Percentiles rank a stretch among this genome's conserved stretches.
Conservation (phyloP, 2,329 filamentous ascomycete species). For the Fusarium sublunatum region DNA sequence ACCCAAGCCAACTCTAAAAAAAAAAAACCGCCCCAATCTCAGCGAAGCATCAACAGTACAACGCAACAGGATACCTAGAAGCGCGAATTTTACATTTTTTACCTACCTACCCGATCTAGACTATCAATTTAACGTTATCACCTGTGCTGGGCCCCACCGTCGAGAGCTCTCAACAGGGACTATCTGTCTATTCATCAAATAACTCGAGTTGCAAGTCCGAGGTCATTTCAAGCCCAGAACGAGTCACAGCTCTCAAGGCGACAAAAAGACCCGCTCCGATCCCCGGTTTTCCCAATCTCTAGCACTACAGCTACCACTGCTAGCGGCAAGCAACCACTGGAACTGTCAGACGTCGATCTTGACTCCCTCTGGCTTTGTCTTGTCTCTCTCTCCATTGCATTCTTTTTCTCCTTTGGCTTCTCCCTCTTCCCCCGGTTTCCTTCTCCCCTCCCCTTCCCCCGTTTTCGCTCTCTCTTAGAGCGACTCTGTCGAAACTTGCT, state of each 20-base stretch:
- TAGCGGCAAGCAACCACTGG: constrained; percentile 24
- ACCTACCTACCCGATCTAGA: not conserved
- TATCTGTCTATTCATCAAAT: too few species aligned
- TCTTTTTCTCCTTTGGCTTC: constrained; percentile 29
- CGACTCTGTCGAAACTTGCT: constrained; percentile 22
- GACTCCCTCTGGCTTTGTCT: constrained; percentile 29
- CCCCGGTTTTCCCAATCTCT: constrained; percentile 26
- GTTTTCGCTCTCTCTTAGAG: constrained; percentile 39
- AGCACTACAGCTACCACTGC: constrained; percentile 7
- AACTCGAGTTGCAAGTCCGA: too few species aligned
- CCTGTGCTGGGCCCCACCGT: too few species aligned
- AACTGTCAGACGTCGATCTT: constrained; percentile 39
- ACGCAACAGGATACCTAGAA: too few species aligned
- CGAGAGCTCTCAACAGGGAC: too few species aligned
- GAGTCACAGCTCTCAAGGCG: constrained; percentile 24
- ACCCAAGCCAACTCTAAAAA: constrained; percentile 15
- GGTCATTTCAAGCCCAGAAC: constrained; percentile 8
- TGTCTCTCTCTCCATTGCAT: not conserved
- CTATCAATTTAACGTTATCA: too few species aligned
- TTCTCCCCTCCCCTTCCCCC: constrained; percentile 5
- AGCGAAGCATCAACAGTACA: not conserved
- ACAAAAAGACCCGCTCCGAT: constrained; percentile 32
- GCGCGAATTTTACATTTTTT: too few species aligned
- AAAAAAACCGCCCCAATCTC: constrained; percentile 1
- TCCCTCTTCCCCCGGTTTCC: constrained; percentile 1